phyloP scores from a whole-genome alignment of 1,139 yeast species.

The Hyphopichia pseudoburtonii region DNA sequence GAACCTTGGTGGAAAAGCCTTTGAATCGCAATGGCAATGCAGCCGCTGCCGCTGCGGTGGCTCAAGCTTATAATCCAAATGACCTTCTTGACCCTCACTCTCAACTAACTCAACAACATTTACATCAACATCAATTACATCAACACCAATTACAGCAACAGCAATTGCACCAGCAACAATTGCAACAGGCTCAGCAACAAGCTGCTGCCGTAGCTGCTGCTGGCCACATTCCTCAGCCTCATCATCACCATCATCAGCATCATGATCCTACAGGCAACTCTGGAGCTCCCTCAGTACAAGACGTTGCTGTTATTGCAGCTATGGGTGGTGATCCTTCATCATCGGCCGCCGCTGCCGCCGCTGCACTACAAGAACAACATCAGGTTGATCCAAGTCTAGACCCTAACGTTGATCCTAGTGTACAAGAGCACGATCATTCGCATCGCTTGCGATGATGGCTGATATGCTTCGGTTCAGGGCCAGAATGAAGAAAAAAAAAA shows the following conservation, averaged over 20 bases:
- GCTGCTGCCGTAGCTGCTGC: too few relatives aligned
- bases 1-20: slow-evolving; percentile 50
- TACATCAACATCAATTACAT: slow-evolving; percentile 18
- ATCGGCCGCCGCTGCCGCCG: slow-evolving; percentile 31
- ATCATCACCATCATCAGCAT: slow-evolving; percentile 18
- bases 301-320: slow-evolving; percentile 49
- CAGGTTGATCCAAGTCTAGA: slow-evolving; percentile 45
- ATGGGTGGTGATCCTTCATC: slow-evolving; percentile 34
- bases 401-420: slow-evolving; percentile 48
- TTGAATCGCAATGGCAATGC: slow-evolving; percentile 28
- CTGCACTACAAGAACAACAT: slow-evolving; percentile 22
- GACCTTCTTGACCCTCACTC: slow-evolving; percentile 21
- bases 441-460: slow-evolving; percentile 17
- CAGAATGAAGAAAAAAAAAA: not conserved
- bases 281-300: slow-evolving; percentile 36
- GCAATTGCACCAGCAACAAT: slow-evolving; percentile 13
- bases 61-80: slow-evolving; percentile 19
- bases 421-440: slow-evolving; percentile 45
- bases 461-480: too few relatives aligned
- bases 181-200: slow-evolving; percentile 7
- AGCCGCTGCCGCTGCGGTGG: slow-evolving; percentile 11
- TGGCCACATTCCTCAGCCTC: slow-evolving; percentile 17
- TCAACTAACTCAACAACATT: slow-evolving; percentile 12
- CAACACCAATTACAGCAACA: slow-evolving; percentile 14
- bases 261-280: slow-evolving; percentile 12